phyloP scores from a whole-genome alignment of 768 basidiomycete species.

The Neoboletus subvelutipes region DNA sequence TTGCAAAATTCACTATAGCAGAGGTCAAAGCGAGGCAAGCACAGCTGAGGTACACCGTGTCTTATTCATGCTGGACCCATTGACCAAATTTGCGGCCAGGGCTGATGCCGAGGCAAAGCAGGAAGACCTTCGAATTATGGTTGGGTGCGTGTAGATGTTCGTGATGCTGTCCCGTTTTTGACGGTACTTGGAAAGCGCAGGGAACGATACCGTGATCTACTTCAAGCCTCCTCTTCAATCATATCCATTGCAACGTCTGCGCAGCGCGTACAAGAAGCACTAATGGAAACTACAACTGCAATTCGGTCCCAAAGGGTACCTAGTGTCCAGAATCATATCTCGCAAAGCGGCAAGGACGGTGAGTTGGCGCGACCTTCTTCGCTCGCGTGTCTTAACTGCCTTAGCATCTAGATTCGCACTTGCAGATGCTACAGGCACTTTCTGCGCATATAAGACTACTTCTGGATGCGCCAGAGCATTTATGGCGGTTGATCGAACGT shows the following conservation, averaged over 20 bases:
- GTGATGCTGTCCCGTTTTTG: conserved; percentile 18
- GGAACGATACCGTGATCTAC: conserved; percentile 85
- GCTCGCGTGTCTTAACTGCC: background rate
- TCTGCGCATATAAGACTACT: conserved; percentile 91
- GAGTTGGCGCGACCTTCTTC: conserved; percentile 11
- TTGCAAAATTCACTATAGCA: conserved; percentile 64
- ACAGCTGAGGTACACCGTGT: conserved; percentile 55
- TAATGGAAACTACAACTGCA: conserved; percentile 59
- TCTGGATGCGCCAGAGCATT: conserved; percentile 86
- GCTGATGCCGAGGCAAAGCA: conserved; percentile 84
- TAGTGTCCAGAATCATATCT: conserved; percentile 42
- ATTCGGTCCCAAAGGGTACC: conserved; percentile 50
- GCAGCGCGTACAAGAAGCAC: conserved; percentile 56
- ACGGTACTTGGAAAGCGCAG: conserved; percentile 60
- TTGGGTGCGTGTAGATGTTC: conserved; percentile 65
- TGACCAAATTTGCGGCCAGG: conserved; percentile 37
- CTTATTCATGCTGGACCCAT: background rate
- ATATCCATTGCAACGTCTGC: conserved; percentile 73
- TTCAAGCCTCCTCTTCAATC: conserved; percentile 85
- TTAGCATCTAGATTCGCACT: conserved; percentile 53
- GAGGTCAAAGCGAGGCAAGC: conserved; percentile 69
- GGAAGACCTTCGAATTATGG: conserved; percentile 86
- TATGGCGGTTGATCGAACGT: conserved; percentile 84
- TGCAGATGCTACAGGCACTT: conserved; percentile 67
- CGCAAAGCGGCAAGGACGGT: conserved; percentile 45